Base-by-base conservation (phyloP, 495 filamentous ascomycete species). In the Xylaria longipes region DNA sequence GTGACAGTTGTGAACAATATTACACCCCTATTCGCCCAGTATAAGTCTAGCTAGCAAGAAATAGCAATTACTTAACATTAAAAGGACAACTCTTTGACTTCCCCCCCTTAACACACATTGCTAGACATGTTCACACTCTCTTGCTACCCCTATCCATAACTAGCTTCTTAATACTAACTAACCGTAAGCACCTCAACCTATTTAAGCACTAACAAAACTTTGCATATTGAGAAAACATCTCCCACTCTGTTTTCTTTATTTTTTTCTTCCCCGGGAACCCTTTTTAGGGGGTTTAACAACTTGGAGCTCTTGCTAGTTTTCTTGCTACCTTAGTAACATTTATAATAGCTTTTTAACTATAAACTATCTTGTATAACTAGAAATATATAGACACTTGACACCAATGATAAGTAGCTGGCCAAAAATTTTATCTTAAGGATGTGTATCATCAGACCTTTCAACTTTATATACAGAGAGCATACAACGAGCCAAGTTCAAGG, bases 381-480 rank as follows among this genome's bases (percentile, higher is more conserved):
- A 31, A 12, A n/a, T 31, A 31, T 29, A 56, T 31, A 56, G 8
- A 29, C 25, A 31, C 27, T 31, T 56, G 20, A 56, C 2, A 5
- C 52, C 1, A 29, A 29, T 56, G 15, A 56, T 56, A 29, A 15
- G 5, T 14, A 31, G 12, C 17, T 15, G 14, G 1, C 4, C 52
- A 17, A 31, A 56, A 15, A 17, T 15, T 4, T 17, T 7, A 31
- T 17, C 27, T 27, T 6, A 62, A 62, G 11, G 20, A 37, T 43
- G 60, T 41, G 52, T 31, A 56, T 56, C 27, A 62, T 41, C 60
- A 25, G 17, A 11, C 9, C 11, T 62, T 43, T 43, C 22, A 27
- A 62, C 37, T 22, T 62, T 43, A 62, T 62, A 29, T 62, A 62
- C 60, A 62, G 5, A 41, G n/a, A 27, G 37, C 37, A 62, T 43